These are phyloP conservation scores for Calophaca sinica DNA, from an alignment of 306 rosid genomes.

Conservation along the genomic window DNA sequence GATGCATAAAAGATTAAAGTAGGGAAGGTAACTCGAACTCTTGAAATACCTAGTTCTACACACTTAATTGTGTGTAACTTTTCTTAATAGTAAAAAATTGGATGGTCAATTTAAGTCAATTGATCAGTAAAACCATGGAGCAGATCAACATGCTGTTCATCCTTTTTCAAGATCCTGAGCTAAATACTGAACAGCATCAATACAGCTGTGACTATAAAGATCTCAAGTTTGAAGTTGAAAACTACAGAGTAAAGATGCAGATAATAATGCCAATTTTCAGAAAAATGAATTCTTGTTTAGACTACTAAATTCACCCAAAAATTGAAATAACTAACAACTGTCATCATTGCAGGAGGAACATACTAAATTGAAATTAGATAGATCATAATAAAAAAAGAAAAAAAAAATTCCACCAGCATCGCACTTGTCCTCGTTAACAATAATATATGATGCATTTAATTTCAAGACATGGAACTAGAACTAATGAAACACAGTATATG, in stretches of 20 bases:
- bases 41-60: not conserved
- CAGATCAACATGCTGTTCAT: constrained; percentile 13
- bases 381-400: no score
- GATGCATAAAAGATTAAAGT: not conserved
- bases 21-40: constrained; percentile 13
- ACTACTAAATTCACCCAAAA: constrained; percentile 9
- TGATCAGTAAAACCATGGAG: not conserved
- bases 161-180: constrained; percentile 7
- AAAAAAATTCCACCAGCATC: no score
- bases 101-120: no score
- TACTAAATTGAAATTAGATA: no score
- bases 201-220: not conserved
- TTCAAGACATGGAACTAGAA: no score
- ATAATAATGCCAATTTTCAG: constrained; percentile 4
- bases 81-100: no score
- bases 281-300: not conserved
- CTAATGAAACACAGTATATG: not conserved
- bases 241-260: constrained; percentile 23
- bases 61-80: no score
- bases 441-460: no score
- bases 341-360: no score
- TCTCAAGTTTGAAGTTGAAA: constrained; percentile 26
- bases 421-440: no score
- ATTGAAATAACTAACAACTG: constrained; percentile 1
- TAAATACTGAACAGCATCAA: constrained; percentile 16